Evolutionary conservation across 495 filamentous ascomycete species (phyloP), one percentile per base, ranked within the genome.

Genomic region (Aspergillus steynii): DNA sequence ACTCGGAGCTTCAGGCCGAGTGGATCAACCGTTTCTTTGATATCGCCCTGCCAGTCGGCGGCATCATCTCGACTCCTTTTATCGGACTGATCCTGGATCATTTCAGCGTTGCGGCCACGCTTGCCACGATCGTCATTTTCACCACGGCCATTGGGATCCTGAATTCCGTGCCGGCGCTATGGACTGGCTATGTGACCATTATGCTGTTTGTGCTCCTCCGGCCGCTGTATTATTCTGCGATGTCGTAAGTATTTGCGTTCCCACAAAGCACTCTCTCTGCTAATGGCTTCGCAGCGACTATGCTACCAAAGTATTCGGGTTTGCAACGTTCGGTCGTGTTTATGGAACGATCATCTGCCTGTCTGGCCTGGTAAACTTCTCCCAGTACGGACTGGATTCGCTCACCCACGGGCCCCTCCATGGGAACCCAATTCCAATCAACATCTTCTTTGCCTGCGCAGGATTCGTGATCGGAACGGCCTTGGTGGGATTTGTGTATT

Each of bases 301-400:
- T 71, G 78, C 86, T 29, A 93, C 92, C 48, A 98, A 98, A 72
- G 94, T 98, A 34, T 98, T 98, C 70, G 93, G 94, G 27, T 96
- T 96, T 71, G 85, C 85, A 34, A 97, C 93, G 0, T 97, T 97
- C 63, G 93, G 93, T 29, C 94, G 88, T 29, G 91, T 98, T 46
- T 97, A 97, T 73, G 94, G 94, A 7, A 82, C 91, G 3, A 90
- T 96, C 65, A 97, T 97, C 61, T 96, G 93, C 67, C 72, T 95
- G 12, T 87, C 92, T 0, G 94, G 94, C 25, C 70, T 98, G 4
- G 79, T 92, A 58, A 96, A 96, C 71, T 93, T 98, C 68, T 85
- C 82, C 5, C 93, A 97, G 73, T 87, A 86, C 14, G 90, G 82
- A 0, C 76, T 97, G 20, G 94, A 97, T 70, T 87, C 86, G 57